These are phyloP conservation scores for Beauveria bassiana DNA, from an alignment of 2,329 filamentous ascomycete species.

Conservation along the genomic window DNA sequence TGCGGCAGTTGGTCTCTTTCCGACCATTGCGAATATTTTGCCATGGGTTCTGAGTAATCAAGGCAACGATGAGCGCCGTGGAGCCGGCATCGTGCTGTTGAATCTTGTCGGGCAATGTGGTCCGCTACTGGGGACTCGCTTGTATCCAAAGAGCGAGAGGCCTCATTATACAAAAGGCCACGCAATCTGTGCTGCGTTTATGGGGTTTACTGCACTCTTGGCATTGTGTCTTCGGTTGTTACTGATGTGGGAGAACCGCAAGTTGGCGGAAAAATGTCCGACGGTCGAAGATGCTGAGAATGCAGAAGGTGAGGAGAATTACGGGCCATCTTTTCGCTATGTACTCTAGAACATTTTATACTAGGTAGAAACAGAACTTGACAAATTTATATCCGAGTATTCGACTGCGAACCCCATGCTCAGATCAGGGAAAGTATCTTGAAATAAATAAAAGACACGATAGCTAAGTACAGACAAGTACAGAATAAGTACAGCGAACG, in stretches of 20 bases:
- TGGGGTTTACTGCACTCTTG: constrained; percentile 16
- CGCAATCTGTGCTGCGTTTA: constrained; percentile 16
- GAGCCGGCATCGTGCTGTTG: constrained; percentile 65
- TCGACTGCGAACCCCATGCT: background rate
- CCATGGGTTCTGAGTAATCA: constrained; percentile 51
- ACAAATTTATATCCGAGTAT: too few species aligned
- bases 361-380: too few species aligned
- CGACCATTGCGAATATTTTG: constrained; percentile 17
- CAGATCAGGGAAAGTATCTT: background rate
- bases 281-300: constrained; percentile 2
- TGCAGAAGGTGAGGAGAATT: constrained; percentile 15
- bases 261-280: constrained; percentile 10
- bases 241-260: constrained; percentile 16
- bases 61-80: constrained; percentile 54
- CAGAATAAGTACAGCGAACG: background rate
- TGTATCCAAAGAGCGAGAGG: constrained; percentile 48
- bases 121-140: constrained; percentile 52
- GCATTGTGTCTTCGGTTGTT: constrained; percentile 11
- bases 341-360: constrained; percentile 10
- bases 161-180: constrained; percentile 40
- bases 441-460: too few species aligned
- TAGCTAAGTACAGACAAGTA: background rate
- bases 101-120: constrained; percentile 72
- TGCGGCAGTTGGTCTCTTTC: constrained; percentile 26
- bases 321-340: constrained; percentile 17